Evolutionary conservation across 139 green algal genomes (phyloP), one percentile per base, ranked within the genome.

Genomic region (Chlamydomonas sp.): DNA sequence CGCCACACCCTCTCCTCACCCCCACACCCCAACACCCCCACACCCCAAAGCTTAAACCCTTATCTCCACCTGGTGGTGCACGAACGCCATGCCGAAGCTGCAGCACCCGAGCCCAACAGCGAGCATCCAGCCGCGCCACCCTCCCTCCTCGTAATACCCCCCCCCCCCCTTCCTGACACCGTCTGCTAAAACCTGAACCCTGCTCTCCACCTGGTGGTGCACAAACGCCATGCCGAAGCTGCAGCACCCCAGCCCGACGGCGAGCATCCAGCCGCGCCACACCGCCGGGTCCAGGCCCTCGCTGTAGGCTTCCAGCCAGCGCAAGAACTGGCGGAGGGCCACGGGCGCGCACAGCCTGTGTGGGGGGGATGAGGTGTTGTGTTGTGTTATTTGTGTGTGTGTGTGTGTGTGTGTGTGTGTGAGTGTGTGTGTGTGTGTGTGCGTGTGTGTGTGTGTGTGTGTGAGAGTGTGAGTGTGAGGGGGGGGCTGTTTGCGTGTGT

Each of bases 191-290:
- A 16, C 43, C 16, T 16, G 43, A 26, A 16, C 16, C 43, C 43
- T 54, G 16, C 43, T 54, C 16, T 16, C 43, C 26, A 64, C 54
- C 54, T 64, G 86, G 76, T 96, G 90, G 77, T 94, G 88, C 29
- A 90, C 64, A 5, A 91, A 16, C 3, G 70, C 65, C 69, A 90
- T 83, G 34, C 67, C 28, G 26, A 85, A 85, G 34, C 76, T 75
- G 34, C 78, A 73, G 29, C 65, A 20, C 24, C 70, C 81, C 50
- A 93, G 70, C 30, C 78, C 73, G 28, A 75, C 58, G 10, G 86
- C 89, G 76, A 79, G 87, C 67, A 88, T 62, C 89, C 87, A 94
- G n/a, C 89, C 89, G 35, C 68, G 37, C 72, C 79, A 83, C n/a
- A 72, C n/a, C 29, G 71, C 48, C 2, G 74, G 68, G 26, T 60